Base-by-base conservation (phyloP, 495 filamentous ascomycete genomes). In the Cercophora sp. region DNA sequence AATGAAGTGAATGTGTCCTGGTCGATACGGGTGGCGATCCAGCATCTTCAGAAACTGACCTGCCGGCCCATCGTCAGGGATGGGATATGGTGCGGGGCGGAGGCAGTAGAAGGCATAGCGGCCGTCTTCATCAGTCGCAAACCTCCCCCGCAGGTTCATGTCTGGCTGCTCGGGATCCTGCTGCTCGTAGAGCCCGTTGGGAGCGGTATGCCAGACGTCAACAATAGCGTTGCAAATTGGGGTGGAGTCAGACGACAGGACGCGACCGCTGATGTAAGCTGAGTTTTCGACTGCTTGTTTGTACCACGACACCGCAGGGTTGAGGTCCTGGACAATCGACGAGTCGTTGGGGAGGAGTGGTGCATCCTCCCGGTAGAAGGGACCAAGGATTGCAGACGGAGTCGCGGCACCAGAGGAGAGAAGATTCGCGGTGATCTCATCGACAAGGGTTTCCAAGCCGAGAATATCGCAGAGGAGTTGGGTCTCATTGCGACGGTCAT, bases 101-200 rank as follows among this genome's bases (percentile, higher is more conserved):
- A 91, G 60, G 57, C 79, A 83, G 60, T 87, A 84, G 54, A 90
- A 79, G 19, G 70, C 70, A 63, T 88, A 91, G 3, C 71, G 70
- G 1, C 87, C 87, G 16, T 84, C 69, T 31, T 68, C 67, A 55
- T 85, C 82, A 1, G 86, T 89, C 46, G 62, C 73, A 64, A 91
- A 88, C 20, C 83, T 80, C 5, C 87, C 87, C 2, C 87, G 77
- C 26, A 90, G 73, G 59, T 90, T 91, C 68, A 82, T 84, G 52
- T 90, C 86, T 5, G 79, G 76, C 73, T 88, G 85, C n/a, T 41
- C 41, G 19, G 80, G 65, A 54, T 91, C 87, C 69, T 89, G 85
- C 72, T 88, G 85, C 72, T 90, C 86, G 61, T 91, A 91, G 50
- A 89, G 65, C 1, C 87, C 87, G 57, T 90, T 89, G 13, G 86